Base-by-base conservation (phyloP, 2,329 filamentous ascomycete genomes). In the Zelopaecilomyces penicillatus region DNA sequence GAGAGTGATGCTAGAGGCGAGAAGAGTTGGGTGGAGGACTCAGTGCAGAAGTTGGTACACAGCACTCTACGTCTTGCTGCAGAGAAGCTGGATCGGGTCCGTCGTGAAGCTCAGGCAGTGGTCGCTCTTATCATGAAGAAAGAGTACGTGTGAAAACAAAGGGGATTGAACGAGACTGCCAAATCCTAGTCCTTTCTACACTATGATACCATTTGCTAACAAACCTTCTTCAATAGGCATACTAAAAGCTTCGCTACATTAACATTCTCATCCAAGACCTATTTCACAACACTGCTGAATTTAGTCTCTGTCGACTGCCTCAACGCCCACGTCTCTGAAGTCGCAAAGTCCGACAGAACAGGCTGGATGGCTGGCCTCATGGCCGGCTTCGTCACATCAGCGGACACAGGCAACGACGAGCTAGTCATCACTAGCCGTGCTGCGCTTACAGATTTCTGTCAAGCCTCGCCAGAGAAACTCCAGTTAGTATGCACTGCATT, bases 81-180 rank as follows among this genome's bases (percentile, higher is more conserved):
- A 1, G 93, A 98, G 64, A 96, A 95, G 60, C 74, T 97, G 2
- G 91, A 97, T 62, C 85, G 87, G 50, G 84, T 97, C 12, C 80
- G 93, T 27, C 69, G 78, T 0, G 75, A 80, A 50, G 84, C 82
- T 1, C 80, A 83, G 49, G 64, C 69, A 30, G 72, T 73, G 7
- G 55, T 83, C 38, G 64, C 65, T 4, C 52, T 75, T 38, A 55
- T 68, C 26, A 53, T 78, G n/a, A 51, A 64, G 28, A 50, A 67
- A 27, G 63, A 61, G 79, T 82, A 60, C 46, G 67, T 61, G 37
- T 9, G 35, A 7, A 29, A 36, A 29, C 5, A 5, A 30, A 37
- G 37, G 8, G 19, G 19, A 19, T 19, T 12, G 10, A 27, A 5
- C 10, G 9, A 35, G 6, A 3, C 31, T 9, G 32, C 9, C 32